phyloP scores from a whole-genome alignment of 2,329 filamentous ascomycete species.

The Diaporthe sp. region DNA sequence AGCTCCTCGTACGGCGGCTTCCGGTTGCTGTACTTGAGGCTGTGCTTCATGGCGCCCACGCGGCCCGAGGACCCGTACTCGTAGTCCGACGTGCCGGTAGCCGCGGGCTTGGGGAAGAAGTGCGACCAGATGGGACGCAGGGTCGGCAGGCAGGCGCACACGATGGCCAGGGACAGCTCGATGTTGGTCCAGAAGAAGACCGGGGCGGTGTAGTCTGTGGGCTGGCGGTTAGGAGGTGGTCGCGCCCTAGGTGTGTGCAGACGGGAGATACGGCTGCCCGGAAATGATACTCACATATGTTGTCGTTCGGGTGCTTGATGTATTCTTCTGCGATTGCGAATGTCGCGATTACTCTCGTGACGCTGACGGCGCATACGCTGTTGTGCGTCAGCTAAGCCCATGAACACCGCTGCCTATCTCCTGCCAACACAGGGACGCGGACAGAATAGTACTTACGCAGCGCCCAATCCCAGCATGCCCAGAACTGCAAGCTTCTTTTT shows the following conservation, averaged over 20 bases:
- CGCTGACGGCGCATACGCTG: conserved; percentile 11
- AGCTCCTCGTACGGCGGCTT: conserved; percentile 16
- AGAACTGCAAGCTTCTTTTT: conserved; percentile 9
- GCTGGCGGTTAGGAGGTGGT: background rate
- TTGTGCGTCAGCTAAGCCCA: background rate
- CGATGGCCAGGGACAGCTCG: conserved; percentile 14
- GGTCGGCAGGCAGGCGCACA: conserved; percentile 18
- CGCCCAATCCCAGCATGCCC: background rate
- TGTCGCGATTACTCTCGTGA: background rate
- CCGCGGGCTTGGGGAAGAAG: conserved; percentile 25
- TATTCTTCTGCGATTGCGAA: background rate
- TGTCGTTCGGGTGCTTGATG: background rate
- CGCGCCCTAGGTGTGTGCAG: background rate
- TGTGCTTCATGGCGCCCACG: background rate
- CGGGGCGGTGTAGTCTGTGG: background rate
- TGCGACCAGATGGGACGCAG: conserved; percentile 14
- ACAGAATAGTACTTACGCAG: background rate
- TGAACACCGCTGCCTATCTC: background rate
- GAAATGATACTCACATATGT: background rate
- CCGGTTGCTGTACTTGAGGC: conserved; percentile 13
- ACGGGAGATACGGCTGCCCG: no score
- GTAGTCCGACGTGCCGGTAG: background rate
- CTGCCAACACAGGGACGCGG: no score
- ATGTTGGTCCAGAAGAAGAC: conserved; percentile 22
- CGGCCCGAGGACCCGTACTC: conserved; percentile 18